phyloP scores from a whole-genome alignment of 352 stramenopile species.

The Phytophthora quininea region DNA sequence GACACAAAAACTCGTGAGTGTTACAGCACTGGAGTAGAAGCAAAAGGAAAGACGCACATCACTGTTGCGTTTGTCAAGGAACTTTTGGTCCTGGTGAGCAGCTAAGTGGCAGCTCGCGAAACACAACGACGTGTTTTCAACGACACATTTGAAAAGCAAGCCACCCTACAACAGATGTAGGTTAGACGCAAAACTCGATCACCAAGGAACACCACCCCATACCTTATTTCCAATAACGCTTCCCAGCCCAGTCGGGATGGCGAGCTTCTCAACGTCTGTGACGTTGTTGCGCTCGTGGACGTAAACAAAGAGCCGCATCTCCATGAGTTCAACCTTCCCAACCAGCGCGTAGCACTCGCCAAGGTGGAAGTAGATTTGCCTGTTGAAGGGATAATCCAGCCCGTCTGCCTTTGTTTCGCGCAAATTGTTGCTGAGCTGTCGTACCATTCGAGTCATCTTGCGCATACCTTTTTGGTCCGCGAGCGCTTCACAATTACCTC shows the following conservation, averaged over 20 bases:
- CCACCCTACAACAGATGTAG: slow-evolving; percentile 52
- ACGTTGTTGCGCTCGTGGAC: slow-evolving; percentile 67
- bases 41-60: slow-evolving; percentile 42
- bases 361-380: slow-evolving; percentile 66
- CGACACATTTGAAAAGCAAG: slow-evolving; percentile 73
- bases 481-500: slow-evolving; percentile 74
- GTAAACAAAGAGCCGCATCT: slow-evolving; percentile 82
- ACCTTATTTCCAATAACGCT: slow-evolving; percentile 88
- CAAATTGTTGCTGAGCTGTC: slow-evolving; percentile 70
- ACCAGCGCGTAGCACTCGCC: slow-evolving; percentile 62
- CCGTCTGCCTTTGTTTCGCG: slow-evolving; percentile 61
- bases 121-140: slow-evolving; percentile 84
- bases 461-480: slow-evolving; percentile 68
- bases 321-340: slow-evolving; percentile 80
- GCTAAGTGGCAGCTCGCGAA: slow-evolving; percentile 89
- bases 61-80: slow-evolving; percentile 84
- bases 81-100: slow-evolving; percentile 86
- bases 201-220: neutral
- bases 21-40: neutral
- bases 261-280: slow-evolving; percentile 70
- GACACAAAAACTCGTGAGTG: neutral
- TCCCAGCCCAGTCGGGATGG: slow-evolving; percentile 74
- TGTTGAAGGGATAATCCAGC: slow-evolving; percentile 73
- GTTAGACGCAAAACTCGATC: neutral
- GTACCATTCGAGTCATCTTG: slow-evolving; percentile 68